Evolutionary conservation across 352 stramenopile genomes (phyloP).

Genomic region (Globisporangium okanoganense): DNA sequence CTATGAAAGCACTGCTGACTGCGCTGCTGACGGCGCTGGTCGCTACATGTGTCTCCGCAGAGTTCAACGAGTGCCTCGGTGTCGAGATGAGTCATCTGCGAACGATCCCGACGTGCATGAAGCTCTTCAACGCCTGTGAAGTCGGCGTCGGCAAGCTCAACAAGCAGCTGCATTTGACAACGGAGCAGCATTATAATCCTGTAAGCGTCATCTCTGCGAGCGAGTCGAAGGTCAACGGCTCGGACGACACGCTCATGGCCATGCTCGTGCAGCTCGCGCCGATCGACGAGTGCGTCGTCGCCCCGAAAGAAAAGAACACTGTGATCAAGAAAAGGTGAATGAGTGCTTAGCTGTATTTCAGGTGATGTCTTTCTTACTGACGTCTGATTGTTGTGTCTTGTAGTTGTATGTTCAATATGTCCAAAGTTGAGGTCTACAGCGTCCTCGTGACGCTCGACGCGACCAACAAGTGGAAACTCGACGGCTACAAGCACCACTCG

Average conservation of each 20-base stretch:
- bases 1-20: not conserved
- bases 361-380: not conserved
- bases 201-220: conserved; percentile 69
- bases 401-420: conserved; percentile 64
- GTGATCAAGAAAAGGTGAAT: conserved; percentile 2
- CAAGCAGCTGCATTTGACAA: conserved; percentile 30
- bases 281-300: conserved; percentile 26
- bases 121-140: conserved; percentile 45
- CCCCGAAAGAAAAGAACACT: not conserved
- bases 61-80: conserved; percentile 57
- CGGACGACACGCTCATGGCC: conserved; percentile 39
- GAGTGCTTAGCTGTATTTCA: not conserved
- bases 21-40: not conserved
- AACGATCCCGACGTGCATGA: conserved; percentile 23
- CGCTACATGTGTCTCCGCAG: conserved; percentile 7
- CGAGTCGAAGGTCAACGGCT: conserved; percentile 32
- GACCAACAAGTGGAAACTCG: conserved; percentile 29
- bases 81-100: conserved; percentile 40
- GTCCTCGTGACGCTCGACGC: conserved; percentile 44
- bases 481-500: conserved; percentile 55
- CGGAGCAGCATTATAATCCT: conserved; percentile 26
- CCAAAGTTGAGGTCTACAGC: conserved; percentile 59
- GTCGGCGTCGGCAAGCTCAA: conserved; percentile 49
- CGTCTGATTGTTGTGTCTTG: not conserved
- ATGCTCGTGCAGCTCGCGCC: conserved; percentile 57